phyloP scores from a whole-genome alignment of 257 asterid genomes.

The Verbascum thapsus region DNA sequence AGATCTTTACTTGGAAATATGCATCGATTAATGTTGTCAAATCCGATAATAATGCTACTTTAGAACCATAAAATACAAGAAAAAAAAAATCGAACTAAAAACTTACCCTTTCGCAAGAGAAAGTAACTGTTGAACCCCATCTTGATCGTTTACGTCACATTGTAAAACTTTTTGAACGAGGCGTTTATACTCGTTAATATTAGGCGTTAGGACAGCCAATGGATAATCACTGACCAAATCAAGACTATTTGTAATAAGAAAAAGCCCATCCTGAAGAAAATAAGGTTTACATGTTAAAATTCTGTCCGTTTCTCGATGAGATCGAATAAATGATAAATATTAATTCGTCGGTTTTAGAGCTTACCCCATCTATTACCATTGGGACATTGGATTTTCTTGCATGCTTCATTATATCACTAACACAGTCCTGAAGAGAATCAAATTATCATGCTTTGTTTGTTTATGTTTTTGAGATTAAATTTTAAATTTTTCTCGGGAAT shows the following conservation, averaged over 20 bases:
- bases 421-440: slow-evolving; percentile 71
- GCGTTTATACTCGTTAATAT: slow-evolving; percentile 88
- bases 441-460: too few species aligned
- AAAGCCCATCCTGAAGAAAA: slow-evolving; percentile 83
- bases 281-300: slow-evolving; percentile 26
- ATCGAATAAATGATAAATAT: slow-evolving; percentile 3
- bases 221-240: slow-evolving; percentile 85
- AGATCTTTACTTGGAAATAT: slow-evolving; percentile 5
- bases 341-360: slow-evolving; percentile 27
- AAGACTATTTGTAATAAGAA: slow-evolving; percentile 75
- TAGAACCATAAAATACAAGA: slow-evolving; percentile 12
- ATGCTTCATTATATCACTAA: slow-evolving; percentile 80
- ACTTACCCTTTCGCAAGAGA: slow-evolving; percentile 80
- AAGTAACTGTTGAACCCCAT: slow-evolving; percentile 68
- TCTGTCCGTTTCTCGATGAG: background rate
- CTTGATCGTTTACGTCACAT: slow-evolving; percentile 67
- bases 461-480: too few species aligned
- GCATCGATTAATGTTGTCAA: background rate
- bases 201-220: slow-evolving; percentile 92
- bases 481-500: too few species aligned
- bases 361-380: slow-evolving; percentile 94
- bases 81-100: background rate
- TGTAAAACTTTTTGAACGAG: slow-evolving; percentile 78
- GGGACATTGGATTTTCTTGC: slow-evolving; percentile 86
- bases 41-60: background rate